Evolutionary conservation across 2,329 filamentous ascomycete genomes (phyloP).

Genomic region (Helotiales sp.): DNA sequence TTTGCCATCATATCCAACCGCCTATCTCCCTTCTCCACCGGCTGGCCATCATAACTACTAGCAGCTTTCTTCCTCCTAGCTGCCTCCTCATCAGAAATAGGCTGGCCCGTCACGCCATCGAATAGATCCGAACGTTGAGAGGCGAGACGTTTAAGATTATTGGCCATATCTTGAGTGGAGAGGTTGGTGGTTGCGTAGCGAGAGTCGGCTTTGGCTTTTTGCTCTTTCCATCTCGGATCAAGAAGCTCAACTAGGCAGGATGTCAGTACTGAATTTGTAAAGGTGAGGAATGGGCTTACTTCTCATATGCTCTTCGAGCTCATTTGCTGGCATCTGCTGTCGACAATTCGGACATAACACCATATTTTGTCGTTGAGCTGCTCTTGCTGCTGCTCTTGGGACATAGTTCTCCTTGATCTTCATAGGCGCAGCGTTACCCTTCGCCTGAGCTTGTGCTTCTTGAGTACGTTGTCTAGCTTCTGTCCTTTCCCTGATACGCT

Average conservation of each 20-base stretch:
- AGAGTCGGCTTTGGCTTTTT: constrained; percentile 84
- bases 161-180: constrained; percentile 82
- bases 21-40: constrained; percentile 57
- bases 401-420: constrained; percentile 94
- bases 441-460: constrained; percentile 76
- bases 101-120: constrained; percentile 68
- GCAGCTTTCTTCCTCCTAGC: constrained; percentile 76
- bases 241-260: constrained; percentile 69
- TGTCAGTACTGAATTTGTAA: constrained; percentile 16
- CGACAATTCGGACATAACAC: constrained; percentile 91
- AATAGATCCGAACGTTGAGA: constrained; percentile 88
- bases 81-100: constrained; percentile 71
- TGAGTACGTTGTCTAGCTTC: constrained; percentile 65
- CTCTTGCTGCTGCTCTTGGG: constrained; percentile 74
- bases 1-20: constrained; percentile 58
- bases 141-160: constrained; percentile 92
- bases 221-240: constrained; percentile 94
- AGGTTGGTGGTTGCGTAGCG: constrained; percentile 85
- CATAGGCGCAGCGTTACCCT: constrained; percentile 68
- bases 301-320: constrained; percentile 89
- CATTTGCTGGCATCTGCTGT: constrained; percentile 81
- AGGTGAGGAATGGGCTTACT: constrained; percentile 50
- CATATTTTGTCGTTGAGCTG: constrained; percentile 64
- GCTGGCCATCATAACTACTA: constrained; percentile 64
- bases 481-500: constrained; percentile 62